Evolutionary conservation across 1,139 yeast genomes (phyloP), one percentile per base, ranked within the genome.

Genomic region (Taiozyma sp.): DNA sequence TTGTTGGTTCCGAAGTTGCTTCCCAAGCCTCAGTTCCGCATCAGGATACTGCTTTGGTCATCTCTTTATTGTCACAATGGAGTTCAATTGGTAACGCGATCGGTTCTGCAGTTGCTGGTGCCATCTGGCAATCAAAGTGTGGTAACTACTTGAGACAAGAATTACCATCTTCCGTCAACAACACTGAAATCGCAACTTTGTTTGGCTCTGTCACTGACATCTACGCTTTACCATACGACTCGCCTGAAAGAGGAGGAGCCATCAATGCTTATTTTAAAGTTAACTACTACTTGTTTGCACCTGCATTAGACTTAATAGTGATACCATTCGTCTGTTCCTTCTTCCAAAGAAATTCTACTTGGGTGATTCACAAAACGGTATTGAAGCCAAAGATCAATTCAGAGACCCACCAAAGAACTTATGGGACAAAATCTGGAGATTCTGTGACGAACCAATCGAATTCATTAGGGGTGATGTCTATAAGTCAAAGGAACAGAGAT

Each of bases 41-140:
- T 62, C 75, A 71, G 54, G 75, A 74, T 58, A 62, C 75, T 64
- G 74, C 76, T 9, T 64, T 72, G 34, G 67, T 71, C 26, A 75
- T 77, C 45, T 68, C 78, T 4, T 58, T 76, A 29, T 68, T 75
- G 50, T 57, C 68, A 19, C 62, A 77, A 35, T 67, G 70, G 59
- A 67, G 69, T 53, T 62, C 64, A 44, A 67, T 76, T 51, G 80
- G 79, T 43, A 60, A 69, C 43, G 76, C 76, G n/a, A 59, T 76
- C 45, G 80, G 80, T n/a, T 57, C 66, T 34, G 67, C 78, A 8
- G 65, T 75, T 37, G 67, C 78, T 24, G 76, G 76, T 50, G 76
- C 75, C 14, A 68, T 76, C 16, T 50, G 53, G 53, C 43, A 42
- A 39, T 24, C 37, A 32, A 47, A 50, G n/a, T 39, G n/a, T n/a